Evolutionary conservation across 768 basidiomycete genomes (phyloP).

Genomic region (Gymnopilus junonius): DNA sequence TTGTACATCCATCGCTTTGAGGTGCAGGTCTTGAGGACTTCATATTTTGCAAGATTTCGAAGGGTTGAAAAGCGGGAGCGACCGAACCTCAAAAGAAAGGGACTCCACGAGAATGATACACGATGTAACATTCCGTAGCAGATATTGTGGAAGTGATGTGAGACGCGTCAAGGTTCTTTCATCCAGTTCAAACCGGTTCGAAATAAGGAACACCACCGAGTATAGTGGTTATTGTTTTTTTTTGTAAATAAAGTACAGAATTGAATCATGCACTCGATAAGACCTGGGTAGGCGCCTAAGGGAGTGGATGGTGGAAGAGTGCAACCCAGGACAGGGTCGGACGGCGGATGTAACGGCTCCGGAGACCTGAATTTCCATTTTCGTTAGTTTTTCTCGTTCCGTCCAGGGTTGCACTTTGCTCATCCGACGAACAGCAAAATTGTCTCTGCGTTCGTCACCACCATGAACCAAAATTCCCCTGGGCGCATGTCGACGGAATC

Average conservation of each 20-base stretch:
- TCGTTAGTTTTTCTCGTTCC: neutral
- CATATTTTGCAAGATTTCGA: neutral
- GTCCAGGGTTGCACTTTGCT: neutral
- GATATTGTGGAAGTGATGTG: neutral
- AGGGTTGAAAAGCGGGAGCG: neutral
- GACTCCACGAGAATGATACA: neutral
- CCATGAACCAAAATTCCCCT: slow-evolving; percentile 38
- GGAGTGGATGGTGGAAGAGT: neutral
- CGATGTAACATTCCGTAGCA: neutral
- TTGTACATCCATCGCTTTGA: slow-evolving; percentile 3
- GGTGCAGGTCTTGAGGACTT: neutral
- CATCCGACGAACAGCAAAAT: neutral
- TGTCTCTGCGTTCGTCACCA: neutral
- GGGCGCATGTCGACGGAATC: slow-evolving; percentile 31
- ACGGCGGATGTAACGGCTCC: neutral
- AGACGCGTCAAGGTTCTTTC: neutral
- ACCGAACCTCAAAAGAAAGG: too few relatives aligned
- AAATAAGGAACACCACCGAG: neutral
- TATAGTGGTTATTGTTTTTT: too few relatives aligned
- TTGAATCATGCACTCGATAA: neutral
- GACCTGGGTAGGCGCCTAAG: neutral
- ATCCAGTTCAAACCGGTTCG: neutral
- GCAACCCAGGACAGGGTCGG: neutral
- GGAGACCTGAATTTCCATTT: neutral
- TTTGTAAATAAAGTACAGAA: too few relatives aligned